Conservation (phyloP, 352 stramenopile species). For the Chloridella minuta region DNA sequence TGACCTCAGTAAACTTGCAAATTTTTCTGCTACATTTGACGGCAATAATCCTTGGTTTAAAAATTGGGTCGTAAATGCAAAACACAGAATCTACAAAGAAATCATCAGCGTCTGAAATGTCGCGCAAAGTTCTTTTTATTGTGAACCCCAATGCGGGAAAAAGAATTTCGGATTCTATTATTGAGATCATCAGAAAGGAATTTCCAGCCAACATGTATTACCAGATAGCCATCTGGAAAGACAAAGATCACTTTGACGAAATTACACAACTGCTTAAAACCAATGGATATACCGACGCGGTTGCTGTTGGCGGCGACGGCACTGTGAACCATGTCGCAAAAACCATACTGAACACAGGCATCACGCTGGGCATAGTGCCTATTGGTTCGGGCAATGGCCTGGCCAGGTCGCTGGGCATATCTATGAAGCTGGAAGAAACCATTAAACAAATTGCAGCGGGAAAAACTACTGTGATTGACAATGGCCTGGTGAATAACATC, state of each 20-base stretch:
- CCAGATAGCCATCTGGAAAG: neutral
- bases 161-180: neutral
- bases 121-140: neutral
- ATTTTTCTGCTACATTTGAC: neutral
- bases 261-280: neutral
- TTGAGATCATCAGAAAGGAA: neutral
- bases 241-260: neutral
- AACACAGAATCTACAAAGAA: neutral
- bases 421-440: neutral
- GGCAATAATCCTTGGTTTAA: neutral
- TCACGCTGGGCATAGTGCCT: neutral
- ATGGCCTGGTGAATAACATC: neutral
- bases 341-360: neutral
- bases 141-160: neutral
- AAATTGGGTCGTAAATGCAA: neutral
- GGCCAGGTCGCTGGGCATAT: neutral
- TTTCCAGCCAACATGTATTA: neutral
- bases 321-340: neutral
- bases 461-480: neutral
- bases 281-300: neutral
- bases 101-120: neutral
- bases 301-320: neutral
- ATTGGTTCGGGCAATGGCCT: neutral
- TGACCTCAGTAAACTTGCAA: neutral
- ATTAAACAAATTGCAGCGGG: neutral